Evolutionary conservation across 139 green algal species (phyloP).

Genomic region (Chlorella sp.): DNA sequence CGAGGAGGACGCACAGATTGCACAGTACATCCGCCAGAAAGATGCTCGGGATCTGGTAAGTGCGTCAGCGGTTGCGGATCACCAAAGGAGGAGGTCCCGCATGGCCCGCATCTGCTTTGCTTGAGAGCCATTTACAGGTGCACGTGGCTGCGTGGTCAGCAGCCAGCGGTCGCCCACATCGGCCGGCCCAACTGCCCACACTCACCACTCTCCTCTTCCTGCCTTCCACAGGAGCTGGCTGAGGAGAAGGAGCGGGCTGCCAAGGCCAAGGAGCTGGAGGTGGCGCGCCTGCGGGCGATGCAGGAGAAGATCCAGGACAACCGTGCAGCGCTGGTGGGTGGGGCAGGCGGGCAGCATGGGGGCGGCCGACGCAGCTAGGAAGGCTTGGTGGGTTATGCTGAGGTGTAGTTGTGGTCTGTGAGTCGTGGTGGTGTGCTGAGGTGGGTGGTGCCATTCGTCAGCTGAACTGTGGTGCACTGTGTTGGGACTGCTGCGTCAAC

Average conservation of each 20-base stretch:
- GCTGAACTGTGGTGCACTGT: neutral
- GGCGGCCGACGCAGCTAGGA: neutral
- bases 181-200: neutral
- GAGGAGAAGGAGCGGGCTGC: constrained; percentile 32
- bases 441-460: neutral
- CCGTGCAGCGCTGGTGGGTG: constrained; percentile 6
- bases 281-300: constrained; percentile 35
- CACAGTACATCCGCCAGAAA: constrained; percentile 10
- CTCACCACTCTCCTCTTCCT: neutral
- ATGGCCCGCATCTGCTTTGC: too few relatives aligned
- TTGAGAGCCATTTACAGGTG: too few relatives aligned
- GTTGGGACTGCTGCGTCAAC: neutral
- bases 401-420: too few relatives aligned
- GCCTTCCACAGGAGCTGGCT: constrained; percentile 23
- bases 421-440: too few relatives aligned
- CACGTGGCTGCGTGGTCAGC: too few relatives aligned
- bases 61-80: neutral
- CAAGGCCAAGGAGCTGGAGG: constrained; percentile 42
- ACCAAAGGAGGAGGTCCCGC: too few relatives aligned
- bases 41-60: constrained; percentile 33
- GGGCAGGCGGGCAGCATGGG: neutral
- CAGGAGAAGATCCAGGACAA: constrained; percentile 43
- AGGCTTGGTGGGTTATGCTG: too few relatives aligned
- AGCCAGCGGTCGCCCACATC: neutral
- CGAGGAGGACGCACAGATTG: constrained; percentile 24